Evolutionary conservation across 169 alveolate species (phyloP).

Genomic region (Plasmodium inui): DNA sequence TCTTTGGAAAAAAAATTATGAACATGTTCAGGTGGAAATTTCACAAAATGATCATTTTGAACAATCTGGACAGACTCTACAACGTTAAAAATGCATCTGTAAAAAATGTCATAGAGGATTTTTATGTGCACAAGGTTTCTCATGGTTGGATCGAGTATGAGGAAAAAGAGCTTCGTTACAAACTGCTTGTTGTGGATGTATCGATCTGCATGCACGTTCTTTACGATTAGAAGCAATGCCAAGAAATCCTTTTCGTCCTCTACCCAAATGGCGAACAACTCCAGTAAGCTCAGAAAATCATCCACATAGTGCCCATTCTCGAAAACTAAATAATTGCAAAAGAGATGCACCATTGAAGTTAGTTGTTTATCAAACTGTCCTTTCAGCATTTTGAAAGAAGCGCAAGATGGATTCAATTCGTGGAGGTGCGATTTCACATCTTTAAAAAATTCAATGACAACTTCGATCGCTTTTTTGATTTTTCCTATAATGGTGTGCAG

Average conservation of each 20-base stretch:
- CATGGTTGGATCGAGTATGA: slow-evolving; percentile 39
- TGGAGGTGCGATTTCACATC: slow-evolving; percentile 21
- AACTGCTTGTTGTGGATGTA: slow-evolving; percentile 29
- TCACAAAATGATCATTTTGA: background rate
- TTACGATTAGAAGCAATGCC: slow-evolving; percentile 13
- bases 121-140: slow-evolving; percentile 36
- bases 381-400: slow-evolving; percentile 7
- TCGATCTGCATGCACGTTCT: slow-evolving; percentile 1
- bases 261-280: slow-evolving; percentile 21
- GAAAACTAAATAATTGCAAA: slow-evolving; percentile 53
- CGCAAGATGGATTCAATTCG: background rate
- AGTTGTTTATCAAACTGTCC: slow-evolving; percentile 8
- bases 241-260: slow-evolving; percentile 17
- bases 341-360: slow-evolving; percentile 13
- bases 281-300: slow-evolving; percentile 50
- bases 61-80: slow-evolving; percentile 16
- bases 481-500: slow-evolving; percentile 34
- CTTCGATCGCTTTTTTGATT: slow-evolving; percentile 40
- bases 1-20: background rate
- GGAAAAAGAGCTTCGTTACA: slow-evolving; percentile 35
- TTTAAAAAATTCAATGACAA: slow-evolving; percentile 60
- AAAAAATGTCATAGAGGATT: slow-evolving; percentile 31
- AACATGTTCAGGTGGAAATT: background rate
- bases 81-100: slow-evolving; percentile 35
- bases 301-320: slow-evolving; percentile 56